Conservation (phyloP, 2,329 filamentous ascomycete genomes). For the Beauveria sp. region DNA sequence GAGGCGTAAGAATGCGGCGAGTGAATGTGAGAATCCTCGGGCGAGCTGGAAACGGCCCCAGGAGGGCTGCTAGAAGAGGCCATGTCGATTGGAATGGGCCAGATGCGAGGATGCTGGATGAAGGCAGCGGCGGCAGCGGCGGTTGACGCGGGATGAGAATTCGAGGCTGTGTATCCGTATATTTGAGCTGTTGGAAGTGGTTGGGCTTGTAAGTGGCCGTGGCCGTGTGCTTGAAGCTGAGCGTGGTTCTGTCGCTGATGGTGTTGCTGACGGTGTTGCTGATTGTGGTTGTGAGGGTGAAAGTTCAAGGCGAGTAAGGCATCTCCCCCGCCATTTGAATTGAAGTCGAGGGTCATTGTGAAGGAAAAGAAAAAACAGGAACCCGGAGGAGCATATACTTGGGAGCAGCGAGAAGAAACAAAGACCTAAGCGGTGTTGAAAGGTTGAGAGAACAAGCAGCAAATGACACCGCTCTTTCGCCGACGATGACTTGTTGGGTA, state of each 20-base stretch:
- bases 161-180: conserved; percentile 7
- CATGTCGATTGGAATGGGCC: conserved; percentile 49
- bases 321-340: conserved; percentile 46
- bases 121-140: conserved; percentile 24
- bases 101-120: conserved; percentile 32
- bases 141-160: neutral
- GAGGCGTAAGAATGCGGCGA: conserved; percentile 44
- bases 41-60: conserved; percentile 41
- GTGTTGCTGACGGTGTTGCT: conserved; percentile 36
- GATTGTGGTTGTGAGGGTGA: conserved; percentile 50
- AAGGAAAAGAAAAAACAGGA: conserved; percentile 26
- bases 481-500: conserved; percentile 13
- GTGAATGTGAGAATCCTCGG: conserved; percentile 40
- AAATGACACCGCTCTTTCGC: conserved; percentile 38
- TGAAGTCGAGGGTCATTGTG: conserved; percentile 54
- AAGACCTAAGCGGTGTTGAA: conserved; percentile 18
- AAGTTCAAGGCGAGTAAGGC: conserved; percentile 54
- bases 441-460: conserved; percentile 27
- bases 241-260: conserved; percentile 22
- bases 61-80: conserved; percentile 32
- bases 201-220: neutral
- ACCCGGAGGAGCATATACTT: conserved; percentile 19
- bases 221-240: conserved; percentile 7
- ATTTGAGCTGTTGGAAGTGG: neutral
- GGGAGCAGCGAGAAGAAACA: conserved; percentile 18